Conservation (phyloP, 2,329 filamentous ascomycete species). For the Ceratocystis colombiana region DNA sequence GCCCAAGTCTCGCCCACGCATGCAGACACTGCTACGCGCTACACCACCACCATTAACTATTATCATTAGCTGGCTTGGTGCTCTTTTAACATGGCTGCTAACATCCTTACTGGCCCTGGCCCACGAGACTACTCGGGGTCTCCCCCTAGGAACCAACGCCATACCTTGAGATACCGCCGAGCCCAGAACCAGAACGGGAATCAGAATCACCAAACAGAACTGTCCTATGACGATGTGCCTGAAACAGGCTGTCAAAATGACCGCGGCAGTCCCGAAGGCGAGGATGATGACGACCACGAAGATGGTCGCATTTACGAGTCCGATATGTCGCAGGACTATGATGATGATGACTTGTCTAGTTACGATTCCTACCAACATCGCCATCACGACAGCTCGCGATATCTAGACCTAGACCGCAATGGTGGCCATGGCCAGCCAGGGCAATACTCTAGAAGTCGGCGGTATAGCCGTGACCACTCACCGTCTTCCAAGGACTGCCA, state of each 20-base stretch:
- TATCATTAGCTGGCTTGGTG: slow-evolving; percentile 19
- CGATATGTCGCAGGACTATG: slow-evolving; percentile 19
- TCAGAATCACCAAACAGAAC: slow-evolving; percentile 33
- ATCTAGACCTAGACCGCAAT: slow-evolving; percentile 26
- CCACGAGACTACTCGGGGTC: slow-evolving; percentile 38
- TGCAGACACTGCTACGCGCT: slow-evolving; percentile 2
- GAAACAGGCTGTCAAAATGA: slow-evolving; percentile 26
- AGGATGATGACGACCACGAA: slow-evolving; percentile 31
- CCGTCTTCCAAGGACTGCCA: slow-evolving; percentile 34
- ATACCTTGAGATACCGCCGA: slow-evolving; percentile 21
- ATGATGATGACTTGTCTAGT: slow-evolving; percentile 26
- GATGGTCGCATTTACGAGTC: slow-evolving; percentile 26
- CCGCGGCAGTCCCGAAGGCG: slow-evolving; percentile 36
- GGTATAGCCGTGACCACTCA: slow-evolving; percentile 29
- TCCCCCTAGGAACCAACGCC: slow-evolving; percentile 32
- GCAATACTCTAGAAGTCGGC: slow-evolving; percentile 22
- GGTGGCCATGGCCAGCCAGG: slow-evolving; percentile 17
- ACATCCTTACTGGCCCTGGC: slow-evolving; percentile 36
- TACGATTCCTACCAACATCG: slow-evolving; percentile 25
- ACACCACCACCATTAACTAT: slow-evolving; percentile 5
- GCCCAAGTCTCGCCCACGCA: slow-evolving; percentile 6
- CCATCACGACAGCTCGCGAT: slow-evolving; percentile 25
- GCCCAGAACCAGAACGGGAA: slow-evolving; percentile 28
- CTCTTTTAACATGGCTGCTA: slow-evolving; percentile 31
- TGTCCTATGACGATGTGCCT: slow-evolving; percentile 32